phyloP scores from a whole-genome alignment of 2,329 filamentous ascomycete genomes.

The Corniculantispora saksenae region DNA sequence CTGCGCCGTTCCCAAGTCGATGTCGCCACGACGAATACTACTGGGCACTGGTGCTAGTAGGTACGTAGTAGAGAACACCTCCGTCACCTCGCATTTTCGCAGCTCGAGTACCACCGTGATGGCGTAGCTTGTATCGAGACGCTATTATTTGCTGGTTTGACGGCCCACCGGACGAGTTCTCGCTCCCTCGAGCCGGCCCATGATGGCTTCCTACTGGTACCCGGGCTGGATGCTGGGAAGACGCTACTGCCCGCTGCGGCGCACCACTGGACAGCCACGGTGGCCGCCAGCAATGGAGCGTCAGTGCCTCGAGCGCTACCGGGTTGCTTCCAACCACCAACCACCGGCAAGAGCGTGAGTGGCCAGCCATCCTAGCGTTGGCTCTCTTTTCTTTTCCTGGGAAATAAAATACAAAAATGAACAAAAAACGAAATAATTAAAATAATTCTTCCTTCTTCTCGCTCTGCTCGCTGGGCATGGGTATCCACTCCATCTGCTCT shows the following conservation, averaged over 20 bases:
- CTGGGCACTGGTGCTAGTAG: no score
- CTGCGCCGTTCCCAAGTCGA: conserved; percentile 1
- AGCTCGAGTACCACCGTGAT: background rate
- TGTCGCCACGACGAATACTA: background rate
- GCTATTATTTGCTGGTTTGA: background rate
- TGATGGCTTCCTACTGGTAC: conserved; percentile 8
- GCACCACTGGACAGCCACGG: conserved; percentile 13
- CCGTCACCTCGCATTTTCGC: no score
- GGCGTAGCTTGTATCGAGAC: background rate
- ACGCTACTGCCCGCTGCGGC: conserved; percentile 3
- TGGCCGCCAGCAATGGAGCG: no score
- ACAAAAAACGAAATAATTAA: background rate
- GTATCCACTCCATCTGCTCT: conserved; percentile 8
- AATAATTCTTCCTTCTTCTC: background rate
- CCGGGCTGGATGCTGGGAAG: background rate
- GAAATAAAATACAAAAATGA: background rate
- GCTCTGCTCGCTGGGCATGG: background rate
- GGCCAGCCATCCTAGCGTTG: background rate
- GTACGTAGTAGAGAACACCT: no score
- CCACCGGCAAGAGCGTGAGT: no score
- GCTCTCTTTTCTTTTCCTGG: no score
- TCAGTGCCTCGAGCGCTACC: background rate
- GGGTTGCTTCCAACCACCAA: background rate
- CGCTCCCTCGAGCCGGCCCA: background rate
- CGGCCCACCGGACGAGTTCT: background rate